These are phyloP conservation scores for Ganoderma lucidum DNA, from an alignment of 1,284 basidiomycete species.

Conservation along the genomic window DNA sequence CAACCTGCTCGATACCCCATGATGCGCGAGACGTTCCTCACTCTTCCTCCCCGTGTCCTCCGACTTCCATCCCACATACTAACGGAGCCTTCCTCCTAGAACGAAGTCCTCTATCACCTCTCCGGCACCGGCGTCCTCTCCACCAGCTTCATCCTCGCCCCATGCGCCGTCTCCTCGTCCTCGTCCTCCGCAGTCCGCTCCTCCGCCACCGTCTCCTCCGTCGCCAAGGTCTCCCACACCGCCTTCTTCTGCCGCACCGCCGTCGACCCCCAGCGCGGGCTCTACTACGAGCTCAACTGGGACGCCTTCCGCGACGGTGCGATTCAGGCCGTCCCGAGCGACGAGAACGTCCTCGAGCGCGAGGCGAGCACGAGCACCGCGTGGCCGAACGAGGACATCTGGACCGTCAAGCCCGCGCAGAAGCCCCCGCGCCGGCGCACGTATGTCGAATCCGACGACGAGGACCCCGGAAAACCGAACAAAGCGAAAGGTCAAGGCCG, in stretches of 20 bases:
- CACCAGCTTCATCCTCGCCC: slow-evolving; percentile 57
- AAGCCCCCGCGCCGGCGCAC: background rate
- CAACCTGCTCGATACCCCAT: too few relatives aligned
- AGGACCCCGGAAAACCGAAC: background rate
- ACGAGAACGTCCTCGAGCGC: slow-evolving; percentile 13
- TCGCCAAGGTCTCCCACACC: slow-evolving; percentile 25
- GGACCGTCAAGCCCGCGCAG: slow-evolving; percentile 19
- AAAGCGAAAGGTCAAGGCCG: background rate
- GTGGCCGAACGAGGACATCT: slow-evolving; percentile 24
- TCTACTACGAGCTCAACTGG: slow-evolving; percentile 74
- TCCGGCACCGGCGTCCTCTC: slow-evolving; percentile 53
- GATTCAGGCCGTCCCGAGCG: slow-evolving; percentile 41
- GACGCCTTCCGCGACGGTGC: slow-evolving; percentile 52
- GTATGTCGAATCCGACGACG: background rate
- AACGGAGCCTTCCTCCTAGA: slow-evolving; percentile 46
- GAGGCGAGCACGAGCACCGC: slow-evolving; percentile 11
- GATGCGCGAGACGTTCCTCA: too few relatives aligned
- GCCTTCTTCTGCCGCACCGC: slow-evolving; percentile 67
- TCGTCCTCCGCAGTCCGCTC: slow-evolving; percentile 22
- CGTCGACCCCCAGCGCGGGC: slow-evolving; percentile 61
- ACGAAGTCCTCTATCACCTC: slow-evolving; percentile 75
- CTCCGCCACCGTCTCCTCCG: slow-evolving; percentile 2
- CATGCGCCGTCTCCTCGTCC: slow-evolving; percentile 54
- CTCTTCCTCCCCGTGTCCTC: too few relatives aligned
- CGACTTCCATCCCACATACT: too few relatives aligned